Evolutionary conservation across 495 filamentous ascomycete genomes (phyloP).

Genomic region (Talaromyces borbonicus): DNA sequence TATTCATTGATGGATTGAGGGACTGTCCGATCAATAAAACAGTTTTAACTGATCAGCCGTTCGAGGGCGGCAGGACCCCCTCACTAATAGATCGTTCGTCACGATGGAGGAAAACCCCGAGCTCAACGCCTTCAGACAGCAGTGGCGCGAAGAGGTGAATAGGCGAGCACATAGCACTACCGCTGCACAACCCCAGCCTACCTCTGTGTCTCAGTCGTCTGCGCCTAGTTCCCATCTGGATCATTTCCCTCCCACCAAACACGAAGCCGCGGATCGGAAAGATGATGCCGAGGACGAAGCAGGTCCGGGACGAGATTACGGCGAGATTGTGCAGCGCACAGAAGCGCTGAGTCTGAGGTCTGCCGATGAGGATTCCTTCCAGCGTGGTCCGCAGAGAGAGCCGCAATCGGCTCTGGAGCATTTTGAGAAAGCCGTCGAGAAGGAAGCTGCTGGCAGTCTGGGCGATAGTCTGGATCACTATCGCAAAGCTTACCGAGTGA

Average conservation of each 20-base stretch:
- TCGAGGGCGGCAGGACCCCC: not conserved
- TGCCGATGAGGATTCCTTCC: conserved; percentile 24
- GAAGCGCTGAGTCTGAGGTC: conserved; percentile 21
- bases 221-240: conserved; percentile 16
- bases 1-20: not conserved
- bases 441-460: conserved; percentile 70
- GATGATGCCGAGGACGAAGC: conserved; percentile 32
- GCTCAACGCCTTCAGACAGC: conserved; percentile 67
- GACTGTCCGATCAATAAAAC: not conserved
- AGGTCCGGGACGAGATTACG: conserved; percentile 30
- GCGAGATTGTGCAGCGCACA: conserved; percentile 32
- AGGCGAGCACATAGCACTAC: conserved; percentile 32
- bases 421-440: conserved; percentile 86
- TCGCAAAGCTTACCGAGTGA: conserved; percentile 76
- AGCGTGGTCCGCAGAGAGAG: conserved; percentile 29
- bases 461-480: conserved; percentile 88
- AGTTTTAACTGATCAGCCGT: not conserved
- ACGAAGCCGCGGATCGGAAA: conserved; percentile 25
- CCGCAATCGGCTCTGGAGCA: conserved; percentile 79
- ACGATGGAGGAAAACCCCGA: conserved; percentile 58
- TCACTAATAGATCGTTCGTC: not conserved
- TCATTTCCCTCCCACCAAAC: conserved; percentile 24
- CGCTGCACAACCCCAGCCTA: conserved; percentile 13
- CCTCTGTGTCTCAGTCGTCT: conserved; percentile 15
- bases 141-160: conserved; percentile 77